Evolutionary conservation across 2,329 filamentous ascomycete species (phyloP), one percentile per base, ranked within the genome.

Genomic region (Ophiostoma himal-ulmi): DNA sequence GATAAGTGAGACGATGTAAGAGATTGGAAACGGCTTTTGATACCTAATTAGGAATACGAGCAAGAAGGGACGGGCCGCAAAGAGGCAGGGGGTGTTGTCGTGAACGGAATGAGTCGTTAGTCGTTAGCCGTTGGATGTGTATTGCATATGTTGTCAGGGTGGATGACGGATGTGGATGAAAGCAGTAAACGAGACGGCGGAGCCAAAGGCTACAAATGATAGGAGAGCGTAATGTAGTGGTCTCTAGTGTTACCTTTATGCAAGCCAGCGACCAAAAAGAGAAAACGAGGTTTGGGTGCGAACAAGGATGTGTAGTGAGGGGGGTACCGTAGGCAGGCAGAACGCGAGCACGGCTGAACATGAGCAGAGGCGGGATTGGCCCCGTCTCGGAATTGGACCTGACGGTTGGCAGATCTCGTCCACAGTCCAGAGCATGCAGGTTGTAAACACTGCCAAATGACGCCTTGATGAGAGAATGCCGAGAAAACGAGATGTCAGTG

Each of bases 21-120:
- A 17, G 60, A 14, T 20, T 5, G 17, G 30, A 10, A 5, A 14
- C 34, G 30, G 34, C 8, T 64, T n/a, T 68, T 30, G 48, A 5
- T 60, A 7, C 67, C 67, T 17, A 68, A 68, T 41, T 11, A 37
- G 52, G 67, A 37, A 68, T 60, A 68, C 67, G 67, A 68, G 52
- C 20, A 48, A 48, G 2, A 30, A 68, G 44, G 67, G n/a, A 17
- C 48, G 67, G 44, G 65, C 65, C 65, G 65, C 6, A 2, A 37
- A 41, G 39, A 22, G 13, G n/a, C 14, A 37, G 14, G 62, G 14
- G 36, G 54, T 14, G 22, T 30, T 13, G 30, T 14, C 17, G 30
- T n/a, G 30, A 20, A 64, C 34, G 30, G 34, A 20, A 36, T 13
- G 22, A 14, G 14, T n/a, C 10, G 30, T 8, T 8, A 14, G 14